Conservation (phyloP, 1,284 basidiomycete genomes). For the Naganishia albida region DNA sequence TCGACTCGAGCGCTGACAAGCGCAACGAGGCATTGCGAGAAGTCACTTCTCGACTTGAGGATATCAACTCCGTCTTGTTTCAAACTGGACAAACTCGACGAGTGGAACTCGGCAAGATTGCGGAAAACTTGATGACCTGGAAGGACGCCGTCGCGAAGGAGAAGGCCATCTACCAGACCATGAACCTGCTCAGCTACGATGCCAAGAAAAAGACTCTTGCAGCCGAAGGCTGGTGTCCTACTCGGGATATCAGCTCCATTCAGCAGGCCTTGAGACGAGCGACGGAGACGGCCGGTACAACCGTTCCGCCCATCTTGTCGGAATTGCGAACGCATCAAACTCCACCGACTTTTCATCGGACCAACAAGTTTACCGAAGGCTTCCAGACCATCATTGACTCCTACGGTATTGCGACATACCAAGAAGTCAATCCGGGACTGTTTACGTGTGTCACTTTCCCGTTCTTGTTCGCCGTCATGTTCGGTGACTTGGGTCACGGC, state of each 20-base stretch:
- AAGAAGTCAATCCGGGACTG: conserved; percentile 96
- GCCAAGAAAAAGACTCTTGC: conserved; percentile 89
- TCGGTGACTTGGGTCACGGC: conserved; percentile 98
- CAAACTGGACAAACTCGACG: conserved; percentile 86
- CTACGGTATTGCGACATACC: conserved; percentile 92
- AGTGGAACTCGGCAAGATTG: conserved; percentile 80
- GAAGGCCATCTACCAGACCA: conserved; percentile 90
- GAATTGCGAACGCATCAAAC: conserved; percentile 86
- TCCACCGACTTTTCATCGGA: conserved; percentile 93
- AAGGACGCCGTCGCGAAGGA: conserved; percentile 92
- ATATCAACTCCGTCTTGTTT: conserved; percentile 85
- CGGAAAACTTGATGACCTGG: conserved; percentile 86
- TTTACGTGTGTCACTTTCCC: conserved; percentile 95
- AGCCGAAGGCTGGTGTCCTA: conserved; percentile 97
- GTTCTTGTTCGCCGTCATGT: conserved; percentile 99
- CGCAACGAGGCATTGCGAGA: conserved; percentile 86
- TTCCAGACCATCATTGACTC: conserved; percentile 99
- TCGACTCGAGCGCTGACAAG: conserved; percentile 90
- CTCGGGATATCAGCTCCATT: conserved; percentile 81
- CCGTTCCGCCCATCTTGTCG: conserved; percentile 86
- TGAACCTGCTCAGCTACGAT: conserved; percentile 95
- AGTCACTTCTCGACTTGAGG: conserved; percentile 85
- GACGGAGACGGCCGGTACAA: conserved; percentile 93
- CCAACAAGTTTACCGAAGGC: conserved; percentile 94
- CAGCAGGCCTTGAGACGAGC: conserved; percentile 88